Base-by-base conservation (phyloP, 805 yeast genomes). In the Pichia phayaonensis region DNA sequence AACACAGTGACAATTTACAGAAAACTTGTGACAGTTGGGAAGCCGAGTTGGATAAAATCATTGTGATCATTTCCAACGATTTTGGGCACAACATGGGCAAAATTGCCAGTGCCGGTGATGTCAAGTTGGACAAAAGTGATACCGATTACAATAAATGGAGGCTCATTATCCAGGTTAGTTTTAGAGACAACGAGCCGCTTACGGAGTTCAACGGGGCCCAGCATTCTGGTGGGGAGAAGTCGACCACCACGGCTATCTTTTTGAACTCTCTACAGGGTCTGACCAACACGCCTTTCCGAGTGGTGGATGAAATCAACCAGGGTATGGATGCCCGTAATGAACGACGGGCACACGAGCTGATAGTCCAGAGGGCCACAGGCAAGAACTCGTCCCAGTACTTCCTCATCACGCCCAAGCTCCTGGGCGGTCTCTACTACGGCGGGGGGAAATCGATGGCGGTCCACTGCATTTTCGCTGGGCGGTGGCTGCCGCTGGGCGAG, bases 311-410 rank as follows among this genome's bases (percentile, higher is more conserved):
- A 72, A 95, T 94, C 55, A 94, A 94, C 64, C 99, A 94, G 70
- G 99, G 99, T 57, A 90, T 94, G 98, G 99, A 94, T 69, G 86
- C 95, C 13, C 79, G 79, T 53, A 94, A 94, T 62, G 99, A 94
- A 66, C 79, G 90, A 54, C 74, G 80, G 69, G 90, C 94, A 2
- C 97, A 92, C 63, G 77, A 79, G 54, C 79, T 87, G 54, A 82
- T 94, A 75, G 96, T 92, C 1, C 81, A 85, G 49, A 82, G 85
- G 44, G 92, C 97, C 0, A 87, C 96, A 4, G 72, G 43, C 3
- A 50, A 40, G 5, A 53, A 59, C 2, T 56, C 63, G 0, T 76
- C 95, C 2, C 99, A 94, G 62, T 92, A 90, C 63, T 90, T 94
- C 62, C 72, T 94, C 62, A 87, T 94, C 40, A 94, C 98, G 0